A percentile compares a stretch with the other conserved stretches of the same genome.
These are phyloP conservation scores for Aspergillus hiratsukae DNA, from an alignment of 2,329 filamentous ascomycete species.

Conservation along the genomic window DNA sequence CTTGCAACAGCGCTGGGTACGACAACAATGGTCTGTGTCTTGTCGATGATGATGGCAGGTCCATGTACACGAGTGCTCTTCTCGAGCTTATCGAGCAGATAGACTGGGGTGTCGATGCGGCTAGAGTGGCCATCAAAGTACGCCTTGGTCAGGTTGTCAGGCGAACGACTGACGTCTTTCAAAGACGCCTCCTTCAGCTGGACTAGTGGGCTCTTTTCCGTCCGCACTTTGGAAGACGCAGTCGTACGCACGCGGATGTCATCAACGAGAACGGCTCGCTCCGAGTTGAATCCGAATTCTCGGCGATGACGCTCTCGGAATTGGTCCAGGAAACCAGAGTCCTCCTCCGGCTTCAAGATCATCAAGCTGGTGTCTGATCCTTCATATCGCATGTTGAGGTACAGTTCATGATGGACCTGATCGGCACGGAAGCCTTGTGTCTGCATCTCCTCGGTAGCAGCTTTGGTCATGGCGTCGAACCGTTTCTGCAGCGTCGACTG, in stretches of 20 bases:
- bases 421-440: conserved; percentile 41
- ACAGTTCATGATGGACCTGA: conserved; percentile 42
- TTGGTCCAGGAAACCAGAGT: conserved; percentile 77
- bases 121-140: conserved; percentile 33
- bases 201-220: conserved; percentile 62
- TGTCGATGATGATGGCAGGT: conserved; percentile 74
- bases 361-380: conserved; percentile 49
- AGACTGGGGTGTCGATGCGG: conserved; percentile 34
- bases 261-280: conserved; percentile 81
- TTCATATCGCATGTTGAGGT: conserved; percentile 48
- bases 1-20: conserved; percentile 72
- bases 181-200: conserved; percentile 51
- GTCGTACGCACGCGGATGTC: conserved; percentile 86
- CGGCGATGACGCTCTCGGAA: conserved; percentile 84
- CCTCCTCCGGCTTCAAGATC: conserved; percentile 60
- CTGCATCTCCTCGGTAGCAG: conserved; percentile 41
- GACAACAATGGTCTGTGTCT: conserved; percentile 79
- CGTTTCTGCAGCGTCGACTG: conserved; percentile 56
- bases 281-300: conserved; percentile 86
- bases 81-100: conserved; percentile 30
- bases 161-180: conserved; percentile 57
- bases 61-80: conserved; percentile 45
- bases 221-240: conserved; percentile 59
- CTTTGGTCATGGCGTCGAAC: conserved; percentile 70
- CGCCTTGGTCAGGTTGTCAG: conserved; percentile 43